Conservation (phyloP, 108 stramenopile genomes). For the Nitzschia sp. region DNA sequence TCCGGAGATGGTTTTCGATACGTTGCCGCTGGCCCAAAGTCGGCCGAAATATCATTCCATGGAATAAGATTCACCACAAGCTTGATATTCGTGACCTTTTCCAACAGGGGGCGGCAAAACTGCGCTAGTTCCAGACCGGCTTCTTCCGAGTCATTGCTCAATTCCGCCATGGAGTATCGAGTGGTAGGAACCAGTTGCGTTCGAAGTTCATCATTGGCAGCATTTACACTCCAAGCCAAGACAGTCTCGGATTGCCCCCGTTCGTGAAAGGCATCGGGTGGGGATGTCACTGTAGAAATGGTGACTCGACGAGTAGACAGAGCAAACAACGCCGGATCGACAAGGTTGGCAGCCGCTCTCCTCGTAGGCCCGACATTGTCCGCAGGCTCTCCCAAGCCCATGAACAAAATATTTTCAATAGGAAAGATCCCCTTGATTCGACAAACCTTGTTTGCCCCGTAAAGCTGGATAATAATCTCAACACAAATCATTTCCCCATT, state of each 20-base stretch:
- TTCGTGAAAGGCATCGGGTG: slow-evolving; percentile 49
- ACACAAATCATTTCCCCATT: too few relatives aligned
- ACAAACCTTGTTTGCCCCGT: slow-evolving; percentile 64
- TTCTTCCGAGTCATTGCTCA: slow-evolving; percentile 79
- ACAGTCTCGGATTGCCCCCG: slow-evolving; percentile 45
- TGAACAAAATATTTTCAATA: slow-evolving; percentile 78
- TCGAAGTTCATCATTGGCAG: slow-evolving; percentile 69
- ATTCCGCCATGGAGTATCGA: slow-evolving; percentile 65
- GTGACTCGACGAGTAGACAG: slow-evolving; percentile 66
- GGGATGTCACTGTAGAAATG: slow-evolving; percentile 84
- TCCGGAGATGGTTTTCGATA: slow-evolving; percentile 59
- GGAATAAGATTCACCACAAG: slow-evolving; percentile 82
- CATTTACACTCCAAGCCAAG: slow-evolving; percentile 85
- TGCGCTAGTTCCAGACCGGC: slow-evolving; percentile 76
- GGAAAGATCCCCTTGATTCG: slow-evolving; percentile 41
- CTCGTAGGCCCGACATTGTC: slow-evolving; percentile 64
- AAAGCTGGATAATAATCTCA: slow-evolving; percentile 78
- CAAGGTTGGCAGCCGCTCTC: slow-evolving; percentile 51
- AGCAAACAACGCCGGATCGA: slow-evolving; percentile 46
- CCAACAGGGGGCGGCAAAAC: slow-evolving; percentile 60
- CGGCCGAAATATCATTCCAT: slow-evolving; percentile 67
- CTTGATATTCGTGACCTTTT: slow-evolving; percentile 55
- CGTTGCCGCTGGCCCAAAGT: slow-evolving; percentile 30
- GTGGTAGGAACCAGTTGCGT: slow-evolving; percentile 78
- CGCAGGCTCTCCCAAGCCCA: slow-evolving; percentile 89